Evolutionary conservation across 1,139 yeast genomes (phyloP).

Genomic region (Yamadazyma trypodendri): DNA sequence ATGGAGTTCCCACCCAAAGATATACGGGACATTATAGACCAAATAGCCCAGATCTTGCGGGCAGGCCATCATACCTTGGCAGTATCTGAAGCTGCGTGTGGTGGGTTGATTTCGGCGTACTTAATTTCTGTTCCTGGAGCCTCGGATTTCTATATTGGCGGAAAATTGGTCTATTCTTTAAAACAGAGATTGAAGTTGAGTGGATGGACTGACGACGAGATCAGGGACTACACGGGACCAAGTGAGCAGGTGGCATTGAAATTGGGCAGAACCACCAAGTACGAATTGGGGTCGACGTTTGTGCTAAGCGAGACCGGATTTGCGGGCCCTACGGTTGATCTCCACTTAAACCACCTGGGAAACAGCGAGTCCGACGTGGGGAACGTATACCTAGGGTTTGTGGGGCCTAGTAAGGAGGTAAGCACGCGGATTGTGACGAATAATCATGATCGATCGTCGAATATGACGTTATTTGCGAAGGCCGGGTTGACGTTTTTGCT

Average conservation of each 20-base stretch:
- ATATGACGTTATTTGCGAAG: slow-evolving; percentile 75
- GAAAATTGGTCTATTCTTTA: slow-evolving; percentile 74
- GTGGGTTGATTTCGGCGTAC: slow-evolving; percentile 80
- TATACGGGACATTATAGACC: slow-evolving; percentile 46
- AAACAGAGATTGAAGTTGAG: slow-evolving; percentile 70
- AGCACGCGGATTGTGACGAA: slow-evolving; percentile 51
- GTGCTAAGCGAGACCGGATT: slow-evolving; percentile 84
- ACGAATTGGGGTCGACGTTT: slow-evolving; percentile 80
- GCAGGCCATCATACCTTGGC: slow-evolving; percentile 63
- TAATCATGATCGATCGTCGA: slow-evolving; percentile 50
- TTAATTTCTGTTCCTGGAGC: slow-evolving; percentile 85
- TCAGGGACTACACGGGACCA: slow-evolving; percentile 75
- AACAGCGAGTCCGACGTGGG: slow-evolving; percentile 46
- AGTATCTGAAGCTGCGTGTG: slow-evolving; percentile 86
- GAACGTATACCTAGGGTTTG: slow-evolving; percentile 67
- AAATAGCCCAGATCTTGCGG: slow-evolving; percentile 57
- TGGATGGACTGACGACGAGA: slow-evolving; percentile 77
- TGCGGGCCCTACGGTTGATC: slow-evolving; percentile 70
- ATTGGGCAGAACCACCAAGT: slow-evolving; percentile 73
- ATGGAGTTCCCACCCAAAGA: slow-evolving; percentile 65
- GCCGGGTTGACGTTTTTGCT: slow-evolving; percentile 63
- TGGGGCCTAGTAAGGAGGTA: slow-evolving; percentile 62
- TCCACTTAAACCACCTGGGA: slow-evolving; percentile 27
- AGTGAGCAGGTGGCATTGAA: slow-evolving; percentile 72
- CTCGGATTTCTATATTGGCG: slow-evolving; percentile 78